These are phyloP conservation scores for Psilocybe mexicana DNA, from an alignment of 1,284 basidiomycete species.

Conservation along the genomic window DNA sequence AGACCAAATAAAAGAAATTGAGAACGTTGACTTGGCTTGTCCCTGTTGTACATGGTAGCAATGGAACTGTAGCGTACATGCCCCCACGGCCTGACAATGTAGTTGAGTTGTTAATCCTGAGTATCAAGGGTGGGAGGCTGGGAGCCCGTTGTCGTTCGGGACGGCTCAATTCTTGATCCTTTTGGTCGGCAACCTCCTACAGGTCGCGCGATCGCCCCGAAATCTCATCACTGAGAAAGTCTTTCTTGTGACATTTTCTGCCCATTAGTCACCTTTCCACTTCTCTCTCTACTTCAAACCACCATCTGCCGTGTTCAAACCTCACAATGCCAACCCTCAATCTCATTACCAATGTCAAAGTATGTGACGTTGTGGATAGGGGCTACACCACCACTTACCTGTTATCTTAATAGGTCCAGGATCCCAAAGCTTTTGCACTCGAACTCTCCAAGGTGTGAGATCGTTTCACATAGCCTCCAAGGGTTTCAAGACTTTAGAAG, in stretches of 20 bases:
- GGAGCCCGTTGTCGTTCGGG: too few species aligned
- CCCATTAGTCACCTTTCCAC: neutral
- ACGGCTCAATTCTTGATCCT: too few species aligned
- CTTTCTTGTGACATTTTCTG: neutral
- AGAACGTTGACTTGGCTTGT: too few species aligned
- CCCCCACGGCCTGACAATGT: too few species aligned
- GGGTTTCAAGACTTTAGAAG: neutral
- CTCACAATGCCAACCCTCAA: slow-evolving; percentile 55
- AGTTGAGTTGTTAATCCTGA: too few species aligned
- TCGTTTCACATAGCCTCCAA: neutral
- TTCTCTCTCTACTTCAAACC: neutral
- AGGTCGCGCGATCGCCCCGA: too few species aligned
- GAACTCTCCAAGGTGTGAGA: slow-evolving; percentile 59
- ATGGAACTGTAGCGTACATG: too few species aligned
- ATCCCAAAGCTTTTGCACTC: slow-evolving; percentile 53
- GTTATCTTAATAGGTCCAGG: slow-evolving; percentile 33
- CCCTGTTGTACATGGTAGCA: too few species aligned
- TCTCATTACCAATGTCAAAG: slow-evolving; percentile 62
- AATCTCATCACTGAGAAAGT: neutral
- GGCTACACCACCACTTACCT: neutral
- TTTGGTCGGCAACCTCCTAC: too few species aligned
- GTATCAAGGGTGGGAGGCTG: too few species aligned
- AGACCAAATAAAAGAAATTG: slow-evolving; percentile 27
- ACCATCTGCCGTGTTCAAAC: neutral
- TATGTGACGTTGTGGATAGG: slow-evolving; percentile 15